Evolutionary conservation across 2,329 filamentous ascomycete species (phyloP).

Genomic region (Ceratocystis lukuohia): DNA sequence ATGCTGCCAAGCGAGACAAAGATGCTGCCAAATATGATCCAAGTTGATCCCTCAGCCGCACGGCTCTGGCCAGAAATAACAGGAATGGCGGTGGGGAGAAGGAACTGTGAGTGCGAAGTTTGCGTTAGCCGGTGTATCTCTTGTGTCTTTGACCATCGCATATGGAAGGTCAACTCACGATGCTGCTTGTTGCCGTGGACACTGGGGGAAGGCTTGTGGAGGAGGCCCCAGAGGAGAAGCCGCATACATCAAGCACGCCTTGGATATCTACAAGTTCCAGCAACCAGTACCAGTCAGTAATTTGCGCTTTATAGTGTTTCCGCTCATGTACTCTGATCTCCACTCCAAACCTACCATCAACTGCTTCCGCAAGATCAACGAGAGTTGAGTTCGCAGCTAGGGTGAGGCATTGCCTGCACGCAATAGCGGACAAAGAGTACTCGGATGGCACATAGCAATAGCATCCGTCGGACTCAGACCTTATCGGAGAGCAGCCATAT

Average conservation of each 20-base stretch:
- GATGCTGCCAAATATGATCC: slow-evolving; percentile 3
- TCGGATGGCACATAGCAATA: slow-evolving; percentile 11
- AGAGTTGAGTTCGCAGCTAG: slow-evolving; percentile 3
- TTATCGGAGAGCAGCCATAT: slow-evolving; percentile 3
- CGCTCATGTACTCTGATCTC: not conserved
- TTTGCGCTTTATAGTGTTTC: too few species aligned
- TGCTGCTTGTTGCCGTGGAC: not conserved
- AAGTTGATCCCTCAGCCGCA: not conserved
- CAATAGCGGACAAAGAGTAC: slow-evolving; percentile 11
- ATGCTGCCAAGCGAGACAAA: not conserved
- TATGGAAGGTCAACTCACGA: not conserved
- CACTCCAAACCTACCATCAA: not conserved
- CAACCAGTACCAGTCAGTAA: not conserved
- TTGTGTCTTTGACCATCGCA: too few species aligned
- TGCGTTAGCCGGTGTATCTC: not conserved
- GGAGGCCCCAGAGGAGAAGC: slow-evolving; percentile 1
- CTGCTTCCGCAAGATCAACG: not conserved
- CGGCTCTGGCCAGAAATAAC: slow-evolving; percentile 11
- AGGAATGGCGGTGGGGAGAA: not conserved
- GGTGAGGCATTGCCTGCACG: slow-evolving; percentile 13
- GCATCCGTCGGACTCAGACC: slow-evolving; percentile 8
- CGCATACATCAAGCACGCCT: slow-evolving; percentile 14
- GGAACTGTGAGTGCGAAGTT: not conserved
- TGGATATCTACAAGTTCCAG: slow-evolving; percentile 8
- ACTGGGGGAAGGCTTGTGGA: not conserved